Evolutionary conservation across 495 filamentous ascomycete genomes (phyloP).

Genomic region (Hypomontagnella submonticulosa): DNA sequence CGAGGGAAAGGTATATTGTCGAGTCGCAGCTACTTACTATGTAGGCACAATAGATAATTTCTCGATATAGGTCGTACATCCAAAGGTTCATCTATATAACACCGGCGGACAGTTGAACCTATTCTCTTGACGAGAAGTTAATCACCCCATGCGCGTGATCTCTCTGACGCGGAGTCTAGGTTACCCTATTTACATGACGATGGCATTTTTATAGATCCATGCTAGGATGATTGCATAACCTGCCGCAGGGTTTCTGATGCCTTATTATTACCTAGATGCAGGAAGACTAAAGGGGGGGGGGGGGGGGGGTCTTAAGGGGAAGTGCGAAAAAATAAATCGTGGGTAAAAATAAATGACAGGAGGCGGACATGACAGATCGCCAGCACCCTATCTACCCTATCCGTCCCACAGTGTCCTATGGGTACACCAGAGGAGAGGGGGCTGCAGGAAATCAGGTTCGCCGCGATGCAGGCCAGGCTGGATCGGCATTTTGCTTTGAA

Average conservation of each 20-base stretch:
- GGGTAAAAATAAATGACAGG: not conserved
- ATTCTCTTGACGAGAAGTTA: conserved; percentile 10
- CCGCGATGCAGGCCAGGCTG: conserved; percentile 35
- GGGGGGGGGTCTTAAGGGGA: conserved; percentile 4
- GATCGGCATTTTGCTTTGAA: conserved; percentile 32
- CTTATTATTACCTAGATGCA: conserved; percentile 20
- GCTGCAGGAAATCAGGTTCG: conserved; percentile 41
- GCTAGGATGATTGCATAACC: conserved; percentile 38
- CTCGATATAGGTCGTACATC: conserved; percentile 19
- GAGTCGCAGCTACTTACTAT: conserved; percentile 12
- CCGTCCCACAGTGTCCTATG: conserved; percentile 33
- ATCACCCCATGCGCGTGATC: conserved; percentile 18
- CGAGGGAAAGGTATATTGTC: not conserved
- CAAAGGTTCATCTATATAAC: conserved; percentile 41
- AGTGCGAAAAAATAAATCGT: conserved; percentile 10
- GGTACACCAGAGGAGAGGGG: conserved; percentile 27
- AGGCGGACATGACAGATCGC: conserved; percentile 25
- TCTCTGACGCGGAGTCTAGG: not conserved
- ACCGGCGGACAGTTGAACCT: conserved; percentile 14
- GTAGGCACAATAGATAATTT: not conserved
- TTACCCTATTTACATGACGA: no score
- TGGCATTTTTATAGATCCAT: conserved; percentile 1
- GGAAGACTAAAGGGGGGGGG: conserved; percentile 28
- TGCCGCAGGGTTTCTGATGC: conserved; percentile 21
- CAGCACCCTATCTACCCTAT: conserved; percentile 15